These are phyloP conservation scores for Globisporangium irregulare DNA, from an alignment of 352 stramenopile species.

Conservation along the genomic window DNA sequence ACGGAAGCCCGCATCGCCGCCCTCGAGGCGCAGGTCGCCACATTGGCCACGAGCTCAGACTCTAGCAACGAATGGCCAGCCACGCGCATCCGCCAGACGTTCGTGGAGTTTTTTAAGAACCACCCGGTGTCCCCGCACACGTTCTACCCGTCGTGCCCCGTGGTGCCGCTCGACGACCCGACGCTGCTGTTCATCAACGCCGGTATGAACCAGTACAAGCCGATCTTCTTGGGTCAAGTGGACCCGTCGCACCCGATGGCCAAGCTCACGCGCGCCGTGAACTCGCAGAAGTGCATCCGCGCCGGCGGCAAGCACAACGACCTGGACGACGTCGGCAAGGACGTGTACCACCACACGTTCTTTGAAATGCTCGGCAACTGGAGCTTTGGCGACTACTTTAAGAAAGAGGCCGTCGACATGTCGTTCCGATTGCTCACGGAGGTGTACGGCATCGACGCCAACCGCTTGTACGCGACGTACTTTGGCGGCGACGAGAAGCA, in stretches of 20 bases:
- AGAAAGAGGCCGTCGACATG: constrained; percentile 96
- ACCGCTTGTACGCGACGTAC: constrained; percentile 98
- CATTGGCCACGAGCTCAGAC: constrained; percentile 20
- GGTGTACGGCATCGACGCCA: constrained; percentile 92
- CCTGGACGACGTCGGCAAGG: constrained; percentile 98
- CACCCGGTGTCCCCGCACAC: constrained; percentile 84
- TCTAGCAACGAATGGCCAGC: constrained; percentile 88
- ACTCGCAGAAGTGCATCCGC: constrained; percentile 99
- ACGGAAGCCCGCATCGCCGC: constrained; percentile 21
- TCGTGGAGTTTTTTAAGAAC: constrained; percentile 97
- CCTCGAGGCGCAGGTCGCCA: constrained; percentile 18
- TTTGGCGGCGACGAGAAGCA: constrained; percentile 94
- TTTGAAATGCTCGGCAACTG: constrained; percentile 99
- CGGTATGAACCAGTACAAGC: constrained; percentile 99
- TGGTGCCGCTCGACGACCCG: constrained; percentile 97
- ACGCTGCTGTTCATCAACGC: constrained; percentile 99
- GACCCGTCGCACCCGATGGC: constrained; percentile 92
- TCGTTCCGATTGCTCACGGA: constrained; percentile 96
- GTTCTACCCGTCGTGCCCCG: constrained; percentile 95
- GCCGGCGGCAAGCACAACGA: constrained; percentile 99
- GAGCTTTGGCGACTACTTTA: constrained; percentile 99
- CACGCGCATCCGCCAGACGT: constrained; percentile 95
- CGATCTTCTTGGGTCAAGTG: constrained; percentile 98
- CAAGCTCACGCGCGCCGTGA: constrained; percentile 90
- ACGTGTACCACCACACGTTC: constrained; percentile 99